phyloP scores from a whole-genome alignment of 345 rosid species.

The Cardiospermum halicacabum region DNA sequence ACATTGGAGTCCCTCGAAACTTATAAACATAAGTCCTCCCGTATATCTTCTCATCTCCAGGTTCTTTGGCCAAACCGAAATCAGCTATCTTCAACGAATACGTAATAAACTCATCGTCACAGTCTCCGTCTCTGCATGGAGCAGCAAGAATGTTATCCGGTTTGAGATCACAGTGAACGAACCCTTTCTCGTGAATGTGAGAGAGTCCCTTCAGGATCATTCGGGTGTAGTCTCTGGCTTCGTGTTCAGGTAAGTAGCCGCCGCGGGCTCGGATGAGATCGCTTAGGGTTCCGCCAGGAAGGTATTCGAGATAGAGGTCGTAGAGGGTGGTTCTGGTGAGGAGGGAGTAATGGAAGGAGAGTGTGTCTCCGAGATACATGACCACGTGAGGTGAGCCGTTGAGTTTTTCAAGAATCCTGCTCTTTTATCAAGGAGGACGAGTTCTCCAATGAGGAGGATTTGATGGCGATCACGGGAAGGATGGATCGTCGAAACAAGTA shows the following conservation, averaged over 20 bases:
- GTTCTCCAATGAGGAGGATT: background rate
- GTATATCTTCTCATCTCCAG: background rate
- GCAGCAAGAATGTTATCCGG: background rate
- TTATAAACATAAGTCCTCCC: background rate
- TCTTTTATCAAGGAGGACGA: background rate
- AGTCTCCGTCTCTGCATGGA: background rate
- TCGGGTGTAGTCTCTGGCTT: background rate
- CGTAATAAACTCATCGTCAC: too few relatives aligned
- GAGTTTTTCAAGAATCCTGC: background rate
- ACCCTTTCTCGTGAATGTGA: background rate
- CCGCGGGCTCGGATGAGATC: background rate
- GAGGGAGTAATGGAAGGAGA: background rate
- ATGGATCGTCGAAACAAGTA: background rate
- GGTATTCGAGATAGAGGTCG: background rate
- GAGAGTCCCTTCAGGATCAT: background rate
- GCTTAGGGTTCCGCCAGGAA: background rate
- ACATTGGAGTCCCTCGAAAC: slow-evolving; percentile 38
- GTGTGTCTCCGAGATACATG: background rate
- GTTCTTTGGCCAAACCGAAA: background rate
- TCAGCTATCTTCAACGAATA: background rate
- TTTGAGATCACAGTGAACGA: background rate
- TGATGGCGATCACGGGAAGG: background rate
- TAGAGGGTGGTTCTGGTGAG: too few relatives aligned
- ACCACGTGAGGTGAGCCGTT: background rate
- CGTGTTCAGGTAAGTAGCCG: background rate